Percentiles rank a stretch among this genome's conserved stretches.
These are phyloP conservation scores for Piper betle DNA, from an alignment of 164 flowering plant genomes.

Conservation along the genomic window DNA sequence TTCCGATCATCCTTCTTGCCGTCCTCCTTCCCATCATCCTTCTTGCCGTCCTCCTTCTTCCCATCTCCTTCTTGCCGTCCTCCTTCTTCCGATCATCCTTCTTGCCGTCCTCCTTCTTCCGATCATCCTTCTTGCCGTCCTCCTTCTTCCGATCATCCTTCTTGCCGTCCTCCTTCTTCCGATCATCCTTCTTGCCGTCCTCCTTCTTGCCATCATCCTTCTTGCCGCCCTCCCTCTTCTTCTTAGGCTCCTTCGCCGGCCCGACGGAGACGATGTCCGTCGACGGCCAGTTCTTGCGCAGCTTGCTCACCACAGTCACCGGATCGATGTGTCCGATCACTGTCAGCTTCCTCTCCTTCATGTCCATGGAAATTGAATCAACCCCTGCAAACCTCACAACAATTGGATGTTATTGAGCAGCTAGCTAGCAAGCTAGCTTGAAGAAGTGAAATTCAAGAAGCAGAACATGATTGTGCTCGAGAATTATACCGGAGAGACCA, in stretches of 20 bases:
- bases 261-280: conserved; percentile 44
- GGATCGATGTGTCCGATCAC: conserved; percentile 73
- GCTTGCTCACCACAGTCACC: conserved; percentile 35
- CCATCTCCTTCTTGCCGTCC: too few species aligned
- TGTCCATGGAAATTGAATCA: conserved; percentile 66
- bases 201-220: conserved; percentile 1
- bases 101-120: too few species aligned
- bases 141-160: too few species aligned
- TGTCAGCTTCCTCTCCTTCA: conserved; percentile 61
- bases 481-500: conserved; percentile 33
- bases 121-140: too few species aligned
- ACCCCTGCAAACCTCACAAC: conserved; percentile 31
- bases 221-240: conserved; percentile 16
- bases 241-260: conserved; percentile 42
- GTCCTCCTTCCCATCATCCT: too few species aligned
- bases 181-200: too few species aligned
- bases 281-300: conserved; percentile 32
- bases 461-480: not conserved
- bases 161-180: too few species aligned
- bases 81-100: conserved; percentile 13
- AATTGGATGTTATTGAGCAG: not conserved
- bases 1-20: too few species aligned
- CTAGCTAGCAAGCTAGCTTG: not conserved
- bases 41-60: too few species aligned
- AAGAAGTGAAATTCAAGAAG: not conserved